A percentile compares a stretch with the other conserved stretches of the same genome.
These are phyloP conservation scores for Colletotrichum sp. DNA, from an alignment of 2,329 filamentous ascomycete species.

Conservation along the genomic window DNA sequence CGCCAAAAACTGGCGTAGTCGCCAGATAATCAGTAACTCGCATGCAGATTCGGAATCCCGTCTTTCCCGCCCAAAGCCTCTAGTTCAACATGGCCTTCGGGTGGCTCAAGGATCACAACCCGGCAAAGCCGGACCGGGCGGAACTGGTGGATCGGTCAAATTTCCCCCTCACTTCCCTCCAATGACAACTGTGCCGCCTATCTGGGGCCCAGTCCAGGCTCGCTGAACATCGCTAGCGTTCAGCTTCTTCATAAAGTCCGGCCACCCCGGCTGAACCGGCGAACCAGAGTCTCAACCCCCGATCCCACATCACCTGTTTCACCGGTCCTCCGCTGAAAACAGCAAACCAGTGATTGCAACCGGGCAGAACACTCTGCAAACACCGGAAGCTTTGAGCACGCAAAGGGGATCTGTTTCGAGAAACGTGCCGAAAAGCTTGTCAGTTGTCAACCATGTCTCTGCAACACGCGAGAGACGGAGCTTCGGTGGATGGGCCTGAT, in stretches of 20 bases:
- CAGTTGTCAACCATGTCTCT: neutral
- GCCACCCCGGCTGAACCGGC: slow-evolving; percentile 17
- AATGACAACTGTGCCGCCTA: slow-evolving; percentile 8
- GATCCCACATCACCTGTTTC: neutral
- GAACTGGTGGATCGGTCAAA: neutral
- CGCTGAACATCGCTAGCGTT: neutral
- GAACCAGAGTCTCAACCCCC: neutral
- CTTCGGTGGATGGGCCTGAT: neutral
- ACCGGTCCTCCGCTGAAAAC: neutral
- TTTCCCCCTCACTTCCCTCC: slow-evolving; percentile 3
- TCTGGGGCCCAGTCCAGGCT: neutral
- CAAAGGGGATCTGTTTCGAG: neutral
- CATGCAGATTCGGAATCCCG: neutral
- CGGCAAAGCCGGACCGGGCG: slow-evolving; percentile 14
- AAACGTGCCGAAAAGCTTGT: neutral
- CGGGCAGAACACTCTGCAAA: neutral
- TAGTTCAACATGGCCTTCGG: neutral
- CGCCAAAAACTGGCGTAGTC: neutral
- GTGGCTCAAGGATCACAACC: neutral
- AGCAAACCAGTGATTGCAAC: neutral
- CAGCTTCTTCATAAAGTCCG: neutral
- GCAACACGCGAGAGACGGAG: neutral
- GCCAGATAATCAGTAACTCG: neutral
- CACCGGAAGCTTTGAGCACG: neutral
- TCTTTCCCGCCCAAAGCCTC: fast-evolving